Percentiles rank a stretch among this genome's conserved stretches.
phyloP scores from a whole-genome alignment of 805 yeast genomes.

The Starmerella tilneyi region DNA sequence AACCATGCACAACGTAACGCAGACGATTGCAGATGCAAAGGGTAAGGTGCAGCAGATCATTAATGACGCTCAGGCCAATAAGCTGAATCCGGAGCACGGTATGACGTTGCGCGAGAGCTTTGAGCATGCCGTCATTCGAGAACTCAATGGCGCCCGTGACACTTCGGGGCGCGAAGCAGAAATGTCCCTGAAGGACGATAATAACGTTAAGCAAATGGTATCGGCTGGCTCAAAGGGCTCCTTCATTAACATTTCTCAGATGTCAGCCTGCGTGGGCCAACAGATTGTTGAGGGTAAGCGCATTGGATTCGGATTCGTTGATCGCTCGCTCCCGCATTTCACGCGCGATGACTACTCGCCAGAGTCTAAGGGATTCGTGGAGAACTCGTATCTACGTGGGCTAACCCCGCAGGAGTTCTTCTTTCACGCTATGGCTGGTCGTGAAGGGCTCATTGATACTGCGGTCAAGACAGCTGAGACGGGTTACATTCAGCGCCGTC shows the following conservation, averaged over 20 bases:
- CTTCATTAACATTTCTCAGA: constrained; percentile 94
- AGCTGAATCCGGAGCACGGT: constrained; percentile 93
- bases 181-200: constrained; percentile 82
- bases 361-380: constrained; percentile 95
- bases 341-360: constrained; percentile 98
- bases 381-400: constrained; percentile 93
- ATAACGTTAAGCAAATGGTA: constrained; percentile 98
- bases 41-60: constrained; percentile 89
- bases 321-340: constrained; percentile 93
- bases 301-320: constrained; percentile 94
- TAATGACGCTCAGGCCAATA: constrained; percentile 79
- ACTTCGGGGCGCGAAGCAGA: constrained; percentile 98
- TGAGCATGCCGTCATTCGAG: constrained; percentile 92
- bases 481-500: constrained; percentile 96
- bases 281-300: constrained; percentile 99
- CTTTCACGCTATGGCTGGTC: constrained; percentile 99
- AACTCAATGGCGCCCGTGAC: constrained; percentile 95
- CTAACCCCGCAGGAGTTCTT: constrained; percentile 97
- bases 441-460: constrained; percentile 98
- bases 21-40: constrained; percentile 87
- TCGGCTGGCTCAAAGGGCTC: constrained; percentile 99
- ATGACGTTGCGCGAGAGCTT: constrained; percentile 98
- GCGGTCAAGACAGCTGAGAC: constrained; percentile 99
- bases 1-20: constrained; percentile 88
- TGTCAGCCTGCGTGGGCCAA: constrained; percentile 99